Base-by-base conservation (phyloP, 2,329 filamentous ascomycete species). In the Neopestalotiopsis sp. region DNA sequence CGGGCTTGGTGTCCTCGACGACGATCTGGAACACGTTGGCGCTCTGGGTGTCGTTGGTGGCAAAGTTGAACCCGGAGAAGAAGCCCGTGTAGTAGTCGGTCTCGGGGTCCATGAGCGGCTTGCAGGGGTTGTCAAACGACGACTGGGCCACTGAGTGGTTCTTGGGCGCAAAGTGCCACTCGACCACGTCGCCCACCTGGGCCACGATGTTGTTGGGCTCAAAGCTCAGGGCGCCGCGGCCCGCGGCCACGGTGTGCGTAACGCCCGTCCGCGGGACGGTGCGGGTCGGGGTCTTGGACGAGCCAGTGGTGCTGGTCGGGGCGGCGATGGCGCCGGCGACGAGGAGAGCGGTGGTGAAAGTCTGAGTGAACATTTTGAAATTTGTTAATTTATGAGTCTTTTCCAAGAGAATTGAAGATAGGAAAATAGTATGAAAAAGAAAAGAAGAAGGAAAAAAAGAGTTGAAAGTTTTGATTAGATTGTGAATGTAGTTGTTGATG, bases 151-250 rank as follows among this genome's bases (percentile, higher is more conserved):
- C 79, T 20, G 82, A 83, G 81, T 88, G 87, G 78, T 85, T 86
- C 69, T 72, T 75, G 9, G 86, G 82, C 71, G 83, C 83, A 81
- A 85, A 89, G 74, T 86, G 84, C 80, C 84, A 89, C 78, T 89
- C 85, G 68, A 89, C 75, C 4, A 85, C 71, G 69, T 87, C 85
- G 69, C 86, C 87, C 7, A 82, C 68, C 12, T 79, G 76, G 20
- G 86, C 87, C 2, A 81, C 81, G 56, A 88, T 78, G 71, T 82
- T 84, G 70, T 84, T 79, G 1, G 88, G 88, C 63, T 83, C 80
- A 77, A 89, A 89, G 63, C 74, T 75, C 40, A 88, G 81, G 59
- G 82, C 82, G 32, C 77, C 80, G 4, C 78, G 80, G 68, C 84
- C 84, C 66, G 81, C 84, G n/a, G 82, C 79, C 59, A 85, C 81